These are phyloP conservation scores for Schrenkiella parvula DNA, from an alignment of 345 rosid genomes.

Conservation along the genomic window DNA sequence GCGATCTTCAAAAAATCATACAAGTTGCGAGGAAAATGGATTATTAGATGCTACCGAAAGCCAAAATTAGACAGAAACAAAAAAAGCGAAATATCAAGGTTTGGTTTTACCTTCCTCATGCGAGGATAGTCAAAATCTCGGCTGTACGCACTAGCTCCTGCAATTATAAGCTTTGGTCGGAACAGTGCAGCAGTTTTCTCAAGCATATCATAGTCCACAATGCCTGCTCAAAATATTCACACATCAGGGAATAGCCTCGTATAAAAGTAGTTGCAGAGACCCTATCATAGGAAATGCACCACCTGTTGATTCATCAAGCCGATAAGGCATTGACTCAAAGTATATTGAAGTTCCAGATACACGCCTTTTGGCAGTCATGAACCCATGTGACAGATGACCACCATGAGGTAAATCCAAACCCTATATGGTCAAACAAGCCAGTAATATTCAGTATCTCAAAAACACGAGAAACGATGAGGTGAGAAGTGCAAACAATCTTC, in stretches of 20 bases:
- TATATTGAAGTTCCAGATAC: conserved; percentile 94
- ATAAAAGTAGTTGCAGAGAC: conserved; percentile 2
- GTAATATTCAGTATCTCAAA: conserved; percentile 1
- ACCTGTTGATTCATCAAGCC: conserved; percentile 93
- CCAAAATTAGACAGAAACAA: neutral
- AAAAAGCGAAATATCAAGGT: neutral
- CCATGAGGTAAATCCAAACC: conserved; percentile 95
- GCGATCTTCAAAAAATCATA: conserved; percentile 59
- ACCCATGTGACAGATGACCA: conserved; percentile 93
- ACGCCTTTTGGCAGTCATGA: conserved; percentile 89
- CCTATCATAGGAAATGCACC: conserved; percentile 4
- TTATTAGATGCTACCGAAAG: conserved; percentile 3
- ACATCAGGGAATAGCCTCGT: conserved; percentile 6
- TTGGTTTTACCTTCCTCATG: conserved; percentile 72
- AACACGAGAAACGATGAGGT: neutral
- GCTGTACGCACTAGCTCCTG: conserved; percentile 97
- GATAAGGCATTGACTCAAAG: conserved; percentile 94
- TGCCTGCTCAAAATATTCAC: conserved; percentile 42
- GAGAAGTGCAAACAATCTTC: neutral
- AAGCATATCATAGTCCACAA: conserved; percentile 89
- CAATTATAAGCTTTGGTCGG: conserved; percentile 90
- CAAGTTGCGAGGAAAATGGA: neutral
- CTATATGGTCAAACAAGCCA: conserved; percentile 32
- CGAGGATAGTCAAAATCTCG: conserved; percentile 90
- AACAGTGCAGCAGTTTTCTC: conserved; percentile 82